Evolutionary conservation across 2,329 filamentous ascomycete species (phyloP), one percentile per base, ranked within the genome.

Genomic region (Diplodia intermedia): DNA sequence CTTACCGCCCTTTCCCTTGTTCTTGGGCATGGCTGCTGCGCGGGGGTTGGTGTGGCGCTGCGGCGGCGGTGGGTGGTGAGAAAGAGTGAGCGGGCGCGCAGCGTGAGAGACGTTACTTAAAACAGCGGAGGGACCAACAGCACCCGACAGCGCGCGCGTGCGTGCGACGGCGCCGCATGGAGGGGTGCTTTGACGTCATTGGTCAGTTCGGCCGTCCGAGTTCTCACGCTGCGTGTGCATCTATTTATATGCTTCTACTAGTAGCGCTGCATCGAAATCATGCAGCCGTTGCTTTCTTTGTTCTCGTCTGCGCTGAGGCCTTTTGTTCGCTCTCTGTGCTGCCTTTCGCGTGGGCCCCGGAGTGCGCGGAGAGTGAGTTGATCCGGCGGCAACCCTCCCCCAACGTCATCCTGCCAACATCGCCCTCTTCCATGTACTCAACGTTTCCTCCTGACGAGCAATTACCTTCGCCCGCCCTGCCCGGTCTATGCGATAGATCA

Each of bases 1-100:
- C 88, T 98, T 98, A 85, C 94, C 94, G 82, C 94, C 94, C 93
- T 95, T 76, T 87, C 69, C 67, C 63, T 60, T 53, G 53, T 26
- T 66, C 62, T 67, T 67, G 55, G 66, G 66, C 66, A 67, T 67
- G 47, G 36, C 38, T 56, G 38, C 36, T 23, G n/a, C 36, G 50
- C 26, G 63, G 36, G 23, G 38, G 67, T 43, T 55, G 66, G 67
- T 56, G 69, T 60, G 66, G 60, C 29, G 62, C 23, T 38, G 61
- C 49, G 54, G 67, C 18, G 40, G 40, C 68, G 33, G 31, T 36
- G 9, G 47, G 53, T 20, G n/a, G 20, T 9, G 18, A 18, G 29
- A 11, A 20, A 36, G 61, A 38, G 49, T 12, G 36, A n/a, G 61
- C 26, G 26, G 26, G 26, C 26, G 26, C 26, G 26, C 26, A 33